Evolutionary conservation across 176 grass and related monocot genomes (phyloP).

Genomic region (Eremochloa ophiuroides): DNA sequence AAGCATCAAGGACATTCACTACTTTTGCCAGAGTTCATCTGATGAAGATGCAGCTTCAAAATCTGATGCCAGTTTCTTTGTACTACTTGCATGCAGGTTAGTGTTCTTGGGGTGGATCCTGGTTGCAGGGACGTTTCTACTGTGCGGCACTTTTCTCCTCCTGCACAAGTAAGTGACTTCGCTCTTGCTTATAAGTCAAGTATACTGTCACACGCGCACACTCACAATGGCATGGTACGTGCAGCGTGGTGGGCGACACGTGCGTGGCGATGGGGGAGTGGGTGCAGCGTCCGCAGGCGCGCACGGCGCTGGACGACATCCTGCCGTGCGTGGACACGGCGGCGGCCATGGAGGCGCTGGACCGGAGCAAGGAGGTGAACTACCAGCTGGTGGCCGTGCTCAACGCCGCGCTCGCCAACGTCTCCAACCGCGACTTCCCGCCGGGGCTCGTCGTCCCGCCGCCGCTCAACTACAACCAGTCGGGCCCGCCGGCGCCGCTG

Average conservation of each 20-base stretch:
- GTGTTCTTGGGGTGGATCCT: constrained; percentile 70
- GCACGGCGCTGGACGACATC: constrained; percentile 59
- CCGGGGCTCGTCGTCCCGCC: neutral
- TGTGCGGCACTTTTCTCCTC: constrained; percentile 67
- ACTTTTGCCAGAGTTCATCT: neutral
- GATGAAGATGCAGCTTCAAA: neutral
- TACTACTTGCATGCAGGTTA: constrained; percentile 39
- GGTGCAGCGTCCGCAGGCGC: constrained; percentile 45
- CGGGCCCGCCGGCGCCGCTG: constrained; percentile 30
- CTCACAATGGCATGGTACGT: neutral
- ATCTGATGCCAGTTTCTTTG: neutral
- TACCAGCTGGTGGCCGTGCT: constrained; percentile 42
- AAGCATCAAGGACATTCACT: constrained; percentile 14
- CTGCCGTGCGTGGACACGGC: constrained; percentile 60
- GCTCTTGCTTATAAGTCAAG: neutral
- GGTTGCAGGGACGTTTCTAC: constrained; percentile 49
- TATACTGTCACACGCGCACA: neutral
- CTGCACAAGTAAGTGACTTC: constrained; percentile 61
- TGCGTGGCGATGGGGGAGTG: constrained; percentile 68
- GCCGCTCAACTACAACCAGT: constrained; percentile 52
- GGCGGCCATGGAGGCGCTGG: constrained; percentile 32
- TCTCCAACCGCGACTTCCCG: constrained; percentile 32
- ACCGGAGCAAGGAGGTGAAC: constrained; percentile 59
- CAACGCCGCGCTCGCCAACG: constrained; percentile 43
- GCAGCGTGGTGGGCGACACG: constrained; percentile 52